A percentile compares a stretch with the other conserved stretches of the same genome.
These are phyloP conservation scores for Taphrina flavorubra DNA, from an alignment of 1,139 yeast species.

Conservation along the genomic window DNA sequence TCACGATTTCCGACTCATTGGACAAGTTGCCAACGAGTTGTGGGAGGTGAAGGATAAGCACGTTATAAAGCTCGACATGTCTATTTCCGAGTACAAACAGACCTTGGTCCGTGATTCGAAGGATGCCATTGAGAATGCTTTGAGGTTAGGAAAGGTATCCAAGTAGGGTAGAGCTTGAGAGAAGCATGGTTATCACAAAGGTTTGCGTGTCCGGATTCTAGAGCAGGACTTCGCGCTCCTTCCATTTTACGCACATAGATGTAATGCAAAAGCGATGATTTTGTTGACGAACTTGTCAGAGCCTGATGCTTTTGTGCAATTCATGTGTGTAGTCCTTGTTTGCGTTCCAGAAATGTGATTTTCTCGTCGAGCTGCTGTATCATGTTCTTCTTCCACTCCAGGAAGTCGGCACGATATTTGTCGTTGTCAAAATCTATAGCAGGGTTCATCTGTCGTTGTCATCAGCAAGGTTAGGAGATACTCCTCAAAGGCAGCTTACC, in stretches of 20 bases:
- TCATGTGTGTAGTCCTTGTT: too few relatives aligned
- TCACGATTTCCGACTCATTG: conserved; percentile 97
- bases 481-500: background rate
- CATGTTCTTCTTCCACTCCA: conserved; percentile 9
- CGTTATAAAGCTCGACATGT: conserved; percentile 41
- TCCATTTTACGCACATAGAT: conserved; percentile 15
- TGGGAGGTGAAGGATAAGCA: conserved; percentile 46
- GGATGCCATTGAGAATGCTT: conserved; percentile 41
- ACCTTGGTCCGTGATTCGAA: conserved; percentile 37
- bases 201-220: background rate
- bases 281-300: background rate
- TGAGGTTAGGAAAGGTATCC: conserved; percentile 36
- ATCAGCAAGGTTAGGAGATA: background rate
- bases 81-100: conserved; percentile 44
- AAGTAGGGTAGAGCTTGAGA: background rate
- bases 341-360: background rate
- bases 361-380: conserved; percentile 8
- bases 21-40: conserved; percentile 91
- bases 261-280: conserved; percentile 24
- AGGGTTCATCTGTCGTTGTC: conserved; percentile 5
- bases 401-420: conserved; percentile 9
- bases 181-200: background rate
- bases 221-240: background rate
- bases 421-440: conserved; percentile 23
- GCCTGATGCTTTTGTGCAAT: too few relatives aligned